Conservation (phyloP, 2,329 filamentous ascomycete genomes). For the Fusarium robinianum region DNA sequence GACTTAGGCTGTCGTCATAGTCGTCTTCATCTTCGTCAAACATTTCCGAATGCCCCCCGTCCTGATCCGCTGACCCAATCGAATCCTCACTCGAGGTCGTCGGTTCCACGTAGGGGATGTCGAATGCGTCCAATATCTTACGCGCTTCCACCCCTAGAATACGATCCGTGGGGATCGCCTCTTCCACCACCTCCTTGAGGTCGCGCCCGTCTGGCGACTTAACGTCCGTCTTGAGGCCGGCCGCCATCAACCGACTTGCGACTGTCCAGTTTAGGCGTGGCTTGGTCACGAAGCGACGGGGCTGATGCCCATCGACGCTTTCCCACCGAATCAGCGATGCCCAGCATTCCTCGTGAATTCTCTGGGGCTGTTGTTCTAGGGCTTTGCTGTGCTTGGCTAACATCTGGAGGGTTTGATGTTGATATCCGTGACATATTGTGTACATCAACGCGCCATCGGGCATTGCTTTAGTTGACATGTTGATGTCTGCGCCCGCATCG, state of each 20-base stretch:
- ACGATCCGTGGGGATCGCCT: slow-evolving; percentile 28
- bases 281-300: neutral
- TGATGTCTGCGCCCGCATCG: slow-evolving; percentile 33
- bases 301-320: neutral
- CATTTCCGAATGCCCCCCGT: slow-evolving; percentile 9
- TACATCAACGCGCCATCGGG: slow-evolving; percentile 37
- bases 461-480: slow-evolving; percentile 33
- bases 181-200: slow-evolving; percentile 29
- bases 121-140: slow-evolving; percentile 32
- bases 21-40: slow-evolving; percentile 8
- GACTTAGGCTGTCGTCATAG: slow-evolving; percentile 12
- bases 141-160: slow-evolving; percentile 27
- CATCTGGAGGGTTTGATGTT: slow-evolving; percentile 35
- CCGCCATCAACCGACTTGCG: slow-evolving; percentile 28
- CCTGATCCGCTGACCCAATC: too few relatives aligned
- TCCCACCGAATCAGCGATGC: slow-evolving; percentile 27
- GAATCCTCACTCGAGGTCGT: slow-evolving; percentile 2
- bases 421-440: slow-evolving; percentile 33
- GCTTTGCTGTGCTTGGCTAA: slow-evolving; percentile 32
- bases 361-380: slow-evolving; percentile 24
- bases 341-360: slow-evolving; percentile 32
- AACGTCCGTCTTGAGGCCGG: slow-evolving; percentile 34
- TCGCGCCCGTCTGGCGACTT: slow-evolving; percentile 24
- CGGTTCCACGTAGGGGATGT: slow-evolving; percentile 32
- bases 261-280: slow-evolving; percentile 36